Evolutionary conservation across 176 grass and related monocot genomes (phyloP), one percentile per base, ranked within the genome.

Genomic region (Bothriochloa decipiens): DNA sequence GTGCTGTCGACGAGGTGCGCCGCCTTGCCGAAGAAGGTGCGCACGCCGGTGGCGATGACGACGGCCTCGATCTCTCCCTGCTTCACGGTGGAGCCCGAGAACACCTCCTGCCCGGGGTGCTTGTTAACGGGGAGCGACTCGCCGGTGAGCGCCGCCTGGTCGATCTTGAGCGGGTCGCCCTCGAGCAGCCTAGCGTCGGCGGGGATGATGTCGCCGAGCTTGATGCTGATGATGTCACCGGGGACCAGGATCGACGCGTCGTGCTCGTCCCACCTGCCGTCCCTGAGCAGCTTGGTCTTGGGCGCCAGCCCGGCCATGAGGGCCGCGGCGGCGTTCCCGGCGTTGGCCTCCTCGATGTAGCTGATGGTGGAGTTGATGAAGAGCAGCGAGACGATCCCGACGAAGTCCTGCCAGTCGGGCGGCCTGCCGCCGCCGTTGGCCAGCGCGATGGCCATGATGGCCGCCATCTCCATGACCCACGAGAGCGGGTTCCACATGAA

Each of bases 401-500:
- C 85, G 88, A 98, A 95, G 79, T 98, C 95, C 80, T 95, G 91
- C 95, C 92, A 98, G 75, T 98, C 95, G 4, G 95, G 92, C 0
- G 90, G 40, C 47, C 87, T 79, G 33, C 95, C 92, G 79, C 92
- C 92, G 79, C 95, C 92, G 45, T 97, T 94, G 72, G 92, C 95
- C 2, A 97, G 87, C 37, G 50, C 95, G 84, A 97, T 97, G 37
- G 95, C 95, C 88, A 97, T 97, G 95, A 97, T 92, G 27, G 95
- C 95, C 3, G 94, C 94, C 36, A 90, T 41, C 90, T 97, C 94
- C 92, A 97, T 97, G 18, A 97, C 94, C 94, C 92, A 97, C 0
- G 95, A 94, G 7, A 97, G 88, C 7, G 95, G 95, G 87, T 97
- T 97, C 95, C 92, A 97, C 95, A 97, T 94, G 92, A 97, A 97